Evolutionary conservation across 2,329 filamentous ascomycete species (phyloP).

Genomic region (Exophiala aquamarina): DNA sequence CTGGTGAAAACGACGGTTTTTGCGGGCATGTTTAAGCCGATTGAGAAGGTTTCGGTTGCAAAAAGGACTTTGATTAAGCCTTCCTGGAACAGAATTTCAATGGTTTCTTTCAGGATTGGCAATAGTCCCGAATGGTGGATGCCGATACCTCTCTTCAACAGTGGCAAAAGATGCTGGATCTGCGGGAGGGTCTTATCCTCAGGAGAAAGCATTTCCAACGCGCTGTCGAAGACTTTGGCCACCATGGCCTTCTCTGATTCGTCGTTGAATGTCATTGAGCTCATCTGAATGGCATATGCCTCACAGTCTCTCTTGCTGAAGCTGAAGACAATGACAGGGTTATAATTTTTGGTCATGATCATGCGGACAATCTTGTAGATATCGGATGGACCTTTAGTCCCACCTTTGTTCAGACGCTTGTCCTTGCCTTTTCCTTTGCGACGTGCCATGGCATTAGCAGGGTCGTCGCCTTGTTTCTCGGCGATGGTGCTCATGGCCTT

Average conservation of each 20-base stretch:
- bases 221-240: conserved; percentile 87
- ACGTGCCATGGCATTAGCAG: conserved; percentile 75
- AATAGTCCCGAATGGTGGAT: conserved; percentile 95
- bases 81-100: conserved; percentile 98
- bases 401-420: conserved; percentile 88
- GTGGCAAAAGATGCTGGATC: conserved; percentile 83
- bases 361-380: conserved; percentile 98
- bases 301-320: conserved; percentile 99
- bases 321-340: conserved; percentile 98
- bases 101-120: conserved; percentile 96
- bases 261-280: conserved; percentile 87
- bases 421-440: conserved; percentile 85
- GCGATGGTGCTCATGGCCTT: conserved; percentile 90
- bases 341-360: conserved; percentile 97
- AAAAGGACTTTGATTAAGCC: conserved; percentile 97
- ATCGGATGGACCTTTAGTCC: conserved; percentile 70
- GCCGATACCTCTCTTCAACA: conserved; percentile 88
- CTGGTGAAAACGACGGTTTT: conserved; percentile 99
- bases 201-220: conserved; percentile 87
- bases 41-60: conserved; percentile 97
- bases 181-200: conserved; percentile 87
- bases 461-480: conserved; percentile 81
- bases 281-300: conserved; percentile 82
- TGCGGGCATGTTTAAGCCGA: conserved; percentile 97
- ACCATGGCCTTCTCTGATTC: conserved; percentile 95